Evolutionary conservation across 1,139 yeast species (phyloP), one percentile per base, ranked within the genome.

Genomic region (Saccharomyces hybrid): DNA sequence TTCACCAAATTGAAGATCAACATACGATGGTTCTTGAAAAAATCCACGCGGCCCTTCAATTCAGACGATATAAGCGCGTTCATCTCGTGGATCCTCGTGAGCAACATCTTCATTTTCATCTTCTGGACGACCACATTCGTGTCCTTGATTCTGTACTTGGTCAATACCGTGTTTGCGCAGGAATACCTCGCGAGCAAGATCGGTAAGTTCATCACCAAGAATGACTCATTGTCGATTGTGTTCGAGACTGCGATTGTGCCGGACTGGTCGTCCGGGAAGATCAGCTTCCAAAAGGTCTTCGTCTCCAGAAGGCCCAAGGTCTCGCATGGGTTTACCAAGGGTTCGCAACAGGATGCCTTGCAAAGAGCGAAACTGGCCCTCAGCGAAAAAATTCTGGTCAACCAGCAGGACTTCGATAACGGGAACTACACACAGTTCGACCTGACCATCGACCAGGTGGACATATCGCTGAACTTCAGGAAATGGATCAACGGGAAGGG

Each of bases 401-500:
- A 63, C 34, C 70, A 69, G 30, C 77, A 74, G 26, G 75, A 71
- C 9, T 78, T 72, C 44, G 96, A 91, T 63, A 96, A 89, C 66
- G 97, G 97, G 0, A 93, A 93, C 69, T 93, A 91, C 68, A 91
- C 99, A 0, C 99, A 93, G 66, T 93, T 86, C 68, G 99, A 93
- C 70, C 70, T 93, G 42, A 88, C 96, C 0, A 86, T 93, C 27
- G 97, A 91, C 59, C 88, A 87, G 58, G 86, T 91, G 7, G 85
- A 86, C 54, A 81, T 93, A 1, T 84, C 96, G 0, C 74, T 93
- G 23, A 87, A 95, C 8, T 81, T 93, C 60, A 77, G 81, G 54
- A 88, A 89, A 65, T 93, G 97, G 96, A 75, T 95, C 57, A 86
- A 87, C 62, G 98, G 98, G 0, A 79, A 81, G 51, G 99, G 99